phyloP scores from a whole-genome alignment of 257 asterid genomes.

The Lavandula angustifolia region DNA sequence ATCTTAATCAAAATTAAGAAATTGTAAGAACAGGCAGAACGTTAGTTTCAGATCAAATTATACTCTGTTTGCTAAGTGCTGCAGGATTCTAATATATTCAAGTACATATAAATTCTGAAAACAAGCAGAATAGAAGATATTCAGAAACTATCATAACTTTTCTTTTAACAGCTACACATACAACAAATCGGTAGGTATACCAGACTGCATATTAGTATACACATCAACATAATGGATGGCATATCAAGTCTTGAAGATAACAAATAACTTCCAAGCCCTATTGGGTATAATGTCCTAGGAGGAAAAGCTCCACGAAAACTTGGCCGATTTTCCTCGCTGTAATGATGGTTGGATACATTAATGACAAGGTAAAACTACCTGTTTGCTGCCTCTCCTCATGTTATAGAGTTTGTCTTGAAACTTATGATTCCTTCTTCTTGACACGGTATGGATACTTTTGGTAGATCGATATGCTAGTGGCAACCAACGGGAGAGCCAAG shows the following conservation, averaged over 20 bases:
- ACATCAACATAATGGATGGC: neutral
- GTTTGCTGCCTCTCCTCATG: slow-evolving; percentile 22
- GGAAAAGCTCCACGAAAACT: slow-evolving; percentile 26
- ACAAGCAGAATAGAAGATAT: neutral
- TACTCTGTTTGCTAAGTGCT: neutral
- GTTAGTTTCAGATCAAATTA: neutral
- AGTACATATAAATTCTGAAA: neutral
- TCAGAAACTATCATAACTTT: neutral
- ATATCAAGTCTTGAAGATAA: slow-evolving; percentile 5
- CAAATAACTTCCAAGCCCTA: slow-evolving; percentile 10
- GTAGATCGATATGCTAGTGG: slow-evolving; percentile 73
- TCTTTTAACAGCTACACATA: slow-evolving; percentile 1
- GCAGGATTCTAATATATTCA: neutral
- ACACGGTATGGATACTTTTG: slow-evolving; percentile 82
- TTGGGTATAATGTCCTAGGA: slow-evolving; percentile 3
- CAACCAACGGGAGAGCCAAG: slow-evolving; percentile 84
- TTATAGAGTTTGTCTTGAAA: slow-evolving; percentile 12
- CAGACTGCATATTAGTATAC: slow-evolving; percentile 23
- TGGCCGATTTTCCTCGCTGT: slow-evolving; percentile 9
- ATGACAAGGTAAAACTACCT: slow-evolving; percentile 18
- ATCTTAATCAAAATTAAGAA: neutral
- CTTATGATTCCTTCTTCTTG: slow-evolving; percentile 61
- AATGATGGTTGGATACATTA: slow-evolving; percentile 18
- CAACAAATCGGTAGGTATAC: slow-evolving; percentile 14
- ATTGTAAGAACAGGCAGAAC: neutral